Base-by-base conservation (phyloP, 768 basidiomycete genomes). In the Pisolithus sp. region DNA sequence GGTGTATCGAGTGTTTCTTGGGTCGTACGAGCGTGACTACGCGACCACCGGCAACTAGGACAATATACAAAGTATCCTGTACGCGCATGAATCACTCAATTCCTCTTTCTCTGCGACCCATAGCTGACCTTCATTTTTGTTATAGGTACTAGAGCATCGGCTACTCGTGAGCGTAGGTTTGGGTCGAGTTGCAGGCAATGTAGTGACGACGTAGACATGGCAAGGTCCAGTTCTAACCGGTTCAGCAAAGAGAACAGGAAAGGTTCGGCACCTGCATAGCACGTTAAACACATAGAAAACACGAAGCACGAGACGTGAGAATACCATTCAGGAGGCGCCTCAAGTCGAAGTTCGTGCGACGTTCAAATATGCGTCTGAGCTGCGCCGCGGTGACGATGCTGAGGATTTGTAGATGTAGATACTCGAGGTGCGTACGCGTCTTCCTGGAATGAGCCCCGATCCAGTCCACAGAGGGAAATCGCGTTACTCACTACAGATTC, bases 361-460 rank as follows among this genome's bases (percentile, higher is more conserved):
- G 76, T 62, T 93, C 85, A 59, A 99, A 98, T 60, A 95, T 87
- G 30, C 82, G 76, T 28, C 82, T 80, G 3, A 99, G 75, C 65
- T 97, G 93, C 4, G 84, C 75, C 2, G 83, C 86, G 2, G 93
- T 90, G 43, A 96, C 84, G 34, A 96, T 83, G 57, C 90, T 93
- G 26, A 97, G 69, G 51, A 98, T 89, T 69, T 96, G 94, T 2
- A 97, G 74, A 65, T 99, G 89, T 7, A 98, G 74, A 68, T 96
- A 96, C 67, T 98, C 95, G 54, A 99, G 79, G 73, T 98, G 96
- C 20, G 83, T 80, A 50, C 95, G 81, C 57, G 88, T 86, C 95
- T 98, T 83, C 51, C 79, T 83, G 85, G 72, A 76, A 71, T 62
- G 64, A 75, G 67, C 53, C 61, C 23, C 23, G 31, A 31, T 42